Base-by-base conservation (phyloP, 805 yeast species). In the Starmerella roubikii region DNA sequence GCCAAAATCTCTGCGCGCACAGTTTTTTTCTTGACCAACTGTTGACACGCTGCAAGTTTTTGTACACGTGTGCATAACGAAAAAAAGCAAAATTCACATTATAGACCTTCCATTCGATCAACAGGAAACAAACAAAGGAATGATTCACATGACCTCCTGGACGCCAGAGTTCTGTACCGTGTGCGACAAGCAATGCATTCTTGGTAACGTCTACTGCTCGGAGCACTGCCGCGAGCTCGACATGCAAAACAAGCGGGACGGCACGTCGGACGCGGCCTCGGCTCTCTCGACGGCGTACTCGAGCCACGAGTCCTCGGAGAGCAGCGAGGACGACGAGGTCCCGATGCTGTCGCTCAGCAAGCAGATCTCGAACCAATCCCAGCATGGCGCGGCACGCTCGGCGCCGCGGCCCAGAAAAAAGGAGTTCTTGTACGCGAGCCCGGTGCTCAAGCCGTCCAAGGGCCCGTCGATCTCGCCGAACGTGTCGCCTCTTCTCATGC, bases 161-260 rank as follows among this genome's bases (percentile, higher is more conserved):
- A 45, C 61, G 46, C 69, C 66, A 52, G 77, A 72, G 53, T 72
- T 59, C 56, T 72, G 78, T 60, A 62, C 69, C 34, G 74, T 69
- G 41, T 72, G 78, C 56, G 76, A 72, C 50, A 67, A 65, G 49
- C 62, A 64, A 45, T 68, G 72, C 53, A 49, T 64, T 10, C 52
- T 55, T 11, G 64, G 62, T 21, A 49, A 64, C 11, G 65, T 65
- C 39, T 68, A 68, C 59, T 68, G 73, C 57, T 66, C 71, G 6
- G 67, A 65, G 29, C 51, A 51, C 34, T 68, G 73, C 52, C 59
- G 61, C 40, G 32, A 31, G 27, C 30, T 26, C 7, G 55, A 52
- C 32, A 28, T 26, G 16, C n/a, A n/a, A n/a, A 2, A 23, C 20
- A 22, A 25, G 16, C 17, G 15, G 11, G 26, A 28, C 15, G 18